phyloP scores from a whole-genome alignment of 2,329 filamentous ascomycete species.

The Claviceps sp. region DNA sequence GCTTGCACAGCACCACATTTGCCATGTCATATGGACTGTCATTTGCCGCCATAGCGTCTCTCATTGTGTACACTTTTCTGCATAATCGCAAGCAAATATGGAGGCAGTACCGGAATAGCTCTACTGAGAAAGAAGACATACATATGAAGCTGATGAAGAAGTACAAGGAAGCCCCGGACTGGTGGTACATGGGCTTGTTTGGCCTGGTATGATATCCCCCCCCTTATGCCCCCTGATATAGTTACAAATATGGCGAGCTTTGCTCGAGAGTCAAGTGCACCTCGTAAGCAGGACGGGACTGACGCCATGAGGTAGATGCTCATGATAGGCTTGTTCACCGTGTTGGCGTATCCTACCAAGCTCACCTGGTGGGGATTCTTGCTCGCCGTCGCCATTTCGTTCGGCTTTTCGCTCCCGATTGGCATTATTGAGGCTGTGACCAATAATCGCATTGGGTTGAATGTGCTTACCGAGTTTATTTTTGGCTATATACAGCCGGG shows the following conservation, averaged over 20 bases:
- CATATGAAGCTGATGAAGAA: constrained; percentile 52
- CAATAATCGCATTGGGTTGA: constrained; percentile 58
- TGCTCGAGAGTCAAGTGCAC: too few relatives aligned
- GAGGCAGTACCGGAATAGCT: constrained; percentile 46
- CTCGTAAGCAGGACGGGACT: neutral
- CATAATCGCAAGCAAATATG: constrained; percentile 56
- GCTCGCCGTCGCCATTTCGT: constrained; percentile 49
- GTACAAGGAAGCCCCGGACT: constrained; percentile 48
- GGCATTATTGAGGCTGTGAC: constrained; percentile 59
- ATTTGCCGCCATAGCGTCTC: constrained; percentile 56
- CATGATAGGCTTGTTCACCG: constrained; percentile 37
- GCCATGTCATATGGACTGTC: constrained; percentile 56
- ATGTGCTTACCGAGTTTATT: constrained; percentile 63
- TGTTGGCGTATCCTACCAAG: constrained; percentile 51
- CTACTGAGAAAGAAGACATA: constrained; percentile 46
- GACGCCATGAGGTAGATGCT: constrained; percentile 30
- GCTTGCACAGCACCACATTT: constrained; percentile 47
- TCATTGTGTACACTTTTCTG: constrained; percentile 54
- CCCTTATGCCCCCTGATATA: too few relatives aligned
- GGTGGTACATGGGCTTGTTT: constrained; percentile 51
- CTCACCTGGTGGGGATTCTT: constrained; percentile 62
- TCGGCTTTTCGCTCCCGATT: constrained; percentile 51
- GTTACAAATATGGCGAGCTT: too few relatives aligned
- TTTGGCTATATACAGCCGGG: constrained; percentile 66
- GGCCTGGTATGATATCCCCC: constrained; percentile 27